Percentiles rank a stretch among this genome's conserved stretches.
These are phyloP conservation scores for Guadua angustifolia DNA, from an alignment of 176 grass and related monocot species.

Conservation along the genomic window DNA sequence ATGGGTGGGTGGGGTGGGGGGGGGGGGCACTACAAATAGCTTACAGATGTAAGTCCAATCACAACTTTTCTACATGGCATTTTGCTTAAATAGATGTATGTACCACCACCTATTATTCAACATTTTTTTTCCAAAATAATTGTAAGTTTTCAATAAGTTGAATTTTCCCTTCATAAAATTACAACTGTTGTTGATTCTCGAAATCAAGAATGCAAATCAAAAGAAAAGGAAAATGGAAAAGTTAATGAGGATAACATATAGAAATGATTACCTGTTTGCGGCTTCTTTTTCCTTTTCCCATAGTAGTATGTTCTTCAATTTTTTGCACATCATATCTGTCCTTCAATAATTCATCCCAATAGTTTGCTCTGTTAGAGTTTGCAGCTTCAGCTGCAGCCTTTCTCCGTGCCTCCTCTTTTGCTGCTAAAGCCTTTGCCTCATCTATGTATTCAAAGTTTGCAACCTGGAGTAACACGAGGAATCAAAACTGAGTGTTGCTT, in stretches of 20 bases:
- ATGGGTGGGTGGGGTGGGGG: too few species aligned
- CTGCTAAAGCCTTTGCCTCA: slow-evolving; percentile 86
- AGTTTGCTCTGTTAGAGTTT: slow-evolving; percentile 67
- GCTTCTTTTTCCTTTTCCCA: slow-evolving; percentile 99
- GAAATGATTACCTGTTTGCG: slow-evolving; percentile 81
- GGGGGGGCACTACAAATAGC: not conserved
- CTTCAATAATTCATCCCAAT: slow-evolving; percentile 91
- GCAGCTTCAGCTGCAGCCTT: slow-evolving; percentile 63
- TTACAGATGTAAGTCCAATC: not conserved
- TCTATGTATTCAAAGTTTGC: slow-evolving; percentile 96
- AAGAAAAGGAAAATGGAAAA: not conserved
- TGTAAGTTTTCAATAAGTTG: not conserved
- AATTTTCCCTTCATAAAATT: slow-evolving; percentile 1
- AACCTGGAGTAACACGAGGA: slow-evolving; percentile 59
- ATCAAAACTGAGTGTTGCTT: slow-evolving; percentile 20
- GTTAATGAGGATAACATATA: slow-evolving; percentile 8
- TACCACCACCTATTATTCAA: not conserved
- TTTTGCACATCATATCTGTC: slow-evolving; percentile 77
- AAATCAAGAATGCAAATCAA: slow-evolving; percentile 39
- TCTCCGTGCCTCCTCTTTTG: slow-evolving; percentile 81
- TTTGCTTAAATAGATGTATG: slow-evolving; percentile 20
- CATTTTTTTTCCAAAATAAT: not conserved
- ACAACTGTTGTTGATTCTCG: not conserved
- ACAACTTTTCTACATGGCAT: not conserved
- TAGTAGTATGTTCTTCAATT: slow-evolving; percentile 86